Evolutionary conservation across 75 land plant genomes (phyloP), one percentile per base, ranked within the genome.

Genomic region (Sequoia sempervirens): DNA sequence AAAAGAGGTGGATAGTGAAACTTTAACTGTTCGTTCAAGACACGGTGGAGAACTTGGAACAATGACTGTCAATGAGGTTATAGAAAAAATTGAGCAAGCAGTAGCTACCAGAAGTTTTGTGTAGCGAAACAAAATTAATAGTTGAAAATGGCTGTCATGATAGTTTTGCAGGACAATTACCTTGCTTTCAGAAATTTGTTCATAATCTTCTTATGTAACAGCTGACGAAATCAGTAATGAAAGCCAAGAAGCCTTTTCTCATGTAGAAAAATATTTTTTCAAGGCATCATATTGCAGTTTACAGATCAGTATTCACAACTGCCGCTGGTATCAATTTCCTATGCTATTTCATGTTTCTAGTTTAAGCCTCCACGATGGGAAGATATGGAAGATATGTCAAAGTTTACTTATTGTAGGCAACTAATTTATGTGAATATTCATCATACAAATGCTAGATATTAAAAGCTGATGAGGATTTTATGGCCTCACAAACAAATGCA

Each of bases 21-120:
- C 91, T 40, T 89, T 98, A 14, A 96, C 98, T 36, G 89, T 98
- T 70, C 92, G 99, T 66, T 94, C 97, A 11, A 93, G 99, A 88
- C 96, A 91, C 81, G 91, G 95, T 52, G 99, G 94, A 41, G 99
- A 96, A 85, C 88, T 94, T 26, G 99, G 97, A 17, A 94, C 87
- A 74, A 83, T 97, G 85, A 53, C 75, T 5, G 64, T 93, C 23
- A 88, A 96, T 84, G 96, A 94, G 40, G 93, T 97, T 58, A 87
- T 90, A 73, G 80, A 80, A 54, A 94, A 79, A 87, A 88, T 89
- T 76, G 88, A 89, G 84, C 15, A 45, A 28, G 93, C 97, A 10
- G 89, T 88, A 56, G 91, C 91, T 41, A 86, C 85, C 72, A 93
- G 93, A 84, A 90, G 90, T 5, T 85, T 91, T 45, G 75, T 97